Base-by-base conservation (phyloP, 2,329 filamentous ascomycete species). In the Alternaria incomplexa region DNA sequence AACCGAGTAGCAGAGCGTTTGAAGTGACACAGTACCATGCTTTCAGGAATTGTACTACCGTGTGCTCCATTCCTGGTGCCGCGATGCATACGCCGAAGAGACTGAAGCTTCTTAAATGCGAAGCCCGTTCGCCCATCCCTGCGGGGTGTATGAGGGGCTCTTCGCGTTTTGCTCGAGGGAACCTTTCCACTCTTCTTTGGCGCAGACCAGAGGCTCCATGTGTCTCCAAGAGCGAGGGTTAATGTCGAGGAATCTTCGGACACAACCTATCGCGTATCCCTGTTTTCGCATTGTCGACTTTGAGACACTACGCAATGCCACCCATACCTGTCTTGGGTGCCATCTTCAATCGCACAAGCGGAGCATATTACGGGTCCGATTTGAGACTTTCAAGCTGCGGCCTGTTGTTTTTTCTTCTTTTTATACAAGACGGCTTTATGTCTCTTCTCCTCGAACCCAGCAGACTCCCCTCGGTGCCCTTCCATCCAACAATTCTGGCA, bases 401-500 rank as follows among this genome's bases (percentile, higher is more conserved):
- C 56, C 45, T 61, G 67, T 56, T 63, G 65, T 63, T 73, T 68
- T 46, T 67, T 68, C 53, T 69, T 69, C 57, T 63, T 64, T 36
- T 66, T 65, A 73, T 88, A 90, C 65, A 86, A 86, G 53, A 91
- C 87, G 66, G 90, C 91, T 67, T 84, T 85, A 73, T 97, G 93
- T 0, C 83, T 85, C 61, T 86, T 83, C 77, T 93, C 91, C 62
- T 94, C 92, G 51, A 87, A 89, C 1, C 88, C 89, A 0, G 91
- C 92, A 47, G 84, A 83, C 1, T 89, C 88, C 0, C 91, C 90
- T 32, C 88, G 82, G 73, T 96, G 93, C 78, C 93, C 93, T 73
- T 95, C 92, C 62, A 85, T 86, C 93, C 93, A 97, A 82, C 93
- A 96, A 15, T 86, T 83, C 22, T 85, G 83, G 77, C 93, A 97